Evolutionary conservation across 2,329 filamentous ascomycete species (phyloP).

Genomic region (Alternaria sp.): DNA sequence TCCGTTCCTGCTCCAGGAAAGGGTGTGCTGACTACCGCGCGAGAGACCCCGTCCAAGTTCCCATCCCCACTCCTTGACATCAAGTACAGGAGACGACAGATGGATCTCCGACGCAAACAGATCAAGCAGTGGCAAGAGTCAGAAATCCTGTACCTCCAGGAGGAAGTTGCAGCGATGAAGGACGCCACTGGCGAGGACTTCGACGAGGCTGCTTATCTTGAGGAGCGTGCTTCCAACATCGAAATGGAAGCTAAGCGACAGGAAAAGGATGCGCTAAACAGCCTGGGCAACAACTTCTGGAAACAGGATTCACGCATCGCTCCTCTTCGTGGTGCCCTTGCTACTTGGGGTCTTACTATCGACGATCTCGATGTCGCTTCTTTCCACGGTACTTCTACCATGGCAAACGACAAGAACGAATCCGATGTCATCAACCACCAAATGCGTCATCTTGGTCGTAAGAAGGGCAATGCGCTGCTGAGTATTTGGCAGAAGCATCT

Average conservation of each 20-base stretch:
- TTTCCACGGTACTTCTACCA: conserved; percentile 98
- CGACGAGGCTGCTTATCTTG: conserved; percentile 82
- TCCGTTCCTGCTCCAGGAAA: conserved; percentile 96
- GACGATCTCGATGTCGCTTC: conserved; percentile 95
- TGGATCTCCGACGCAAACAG: conserved; percentile 90
- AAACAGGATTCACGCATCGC: conserved; percentile 93
- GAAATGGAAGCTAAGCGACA: conserved; percentile 87
- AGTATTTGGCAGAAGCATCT: conserved; percentile 99
- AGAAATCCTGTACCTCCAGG: conserved; percentile 89
- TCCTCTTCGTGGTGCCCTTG: conserved; percentile 92
- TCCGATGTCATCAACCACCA: conserved; percentile 97
- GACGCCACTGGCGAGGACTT: conserved; percentile 70
- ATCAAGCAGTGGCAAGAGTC: conserved; percentile 97
- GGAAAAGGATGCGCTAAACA: conserved; percentile 90
- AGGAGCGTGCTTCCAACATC: conserved; percentile 85
- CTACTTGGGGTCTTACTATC: conserved; percentile 97
- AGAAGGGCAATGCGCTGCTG: conserved; percentile 94
- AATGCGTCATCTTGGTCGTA: conserved; percentile 90
- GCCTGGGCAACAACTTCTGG: conserved; percentile 99
- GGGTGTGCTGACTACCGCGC: conserved; percentile 94
- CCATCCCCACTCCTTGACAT: conserved; percentile 95
- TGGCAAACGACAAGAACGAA: conserved; percentile 99
- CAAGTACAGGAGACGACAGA: conserved; percentile 94
- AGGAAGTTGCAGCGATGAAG: conserved; percentile 92
- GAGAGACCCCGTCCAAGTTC: conserved; percentile 89